Evolutionary conservation across 345 rosid genomes (phyloP), one percentile per base, ranked within the genome.

Genomic region (Rhizophora mangle): DNA sequence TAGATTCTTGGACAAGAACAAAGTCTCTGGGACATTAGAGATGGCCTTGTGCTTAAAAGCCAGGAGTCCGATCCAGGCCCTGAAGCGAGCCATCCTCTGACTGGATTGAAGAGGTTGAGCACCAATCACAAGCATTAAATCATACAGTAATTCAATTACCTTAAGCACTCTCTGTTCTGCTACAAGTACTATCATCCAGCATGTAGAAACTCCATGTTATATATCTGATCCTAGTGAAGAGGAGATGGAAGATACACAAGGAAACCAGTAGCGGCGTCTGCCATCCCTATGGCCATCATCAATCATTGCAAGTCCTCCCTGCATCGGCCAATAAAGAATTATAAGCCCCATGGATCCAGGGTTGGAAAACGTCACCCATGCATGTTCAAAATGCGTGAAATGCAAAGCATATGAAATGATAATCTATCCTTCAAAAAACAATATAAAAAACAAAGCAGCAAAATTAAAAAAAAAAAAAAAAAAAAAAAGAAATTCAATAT

Each of bases 281-380:
- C 90, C 85, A 74, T 90, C 93, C 66, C 72, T 72, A 53, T 88
- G 88, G 49, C 96, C 93, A 47, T 88, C 88, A 51, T 92, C 96
- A 21, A 88, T 85, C 98, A 90, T 87, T 0, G 90, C 95, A 80
- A 92, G 91, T 32, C 90, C 96, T 72, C 87, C 98, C 91, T 89
- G 87, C 66, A 73, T 62, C 52, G 72, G 27, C 47, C 58, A 73
- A 70, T 22, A 73, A 13, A 18, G 68, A 60, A 65, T 81, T 73
- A 78, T 76, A 65, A 85, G 39, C 32, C 63, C 39, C 60, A 52
- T 26, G 54, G 34, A 67, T 75, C 46, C 8, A 73, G 16, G 26
- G 6, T 5, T 24, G 24, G 24, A 24, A 24, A 24, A 24, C 24
- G 24, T 24, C 24, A 24, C 24, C 24, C 24, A 24, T 24, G 24